These are phyloP conservation scores for Amniculicola lignicola DNA, from an alignment of 495 filamentous ascomycete genomes.

Conservation along the genomic window DNA sequence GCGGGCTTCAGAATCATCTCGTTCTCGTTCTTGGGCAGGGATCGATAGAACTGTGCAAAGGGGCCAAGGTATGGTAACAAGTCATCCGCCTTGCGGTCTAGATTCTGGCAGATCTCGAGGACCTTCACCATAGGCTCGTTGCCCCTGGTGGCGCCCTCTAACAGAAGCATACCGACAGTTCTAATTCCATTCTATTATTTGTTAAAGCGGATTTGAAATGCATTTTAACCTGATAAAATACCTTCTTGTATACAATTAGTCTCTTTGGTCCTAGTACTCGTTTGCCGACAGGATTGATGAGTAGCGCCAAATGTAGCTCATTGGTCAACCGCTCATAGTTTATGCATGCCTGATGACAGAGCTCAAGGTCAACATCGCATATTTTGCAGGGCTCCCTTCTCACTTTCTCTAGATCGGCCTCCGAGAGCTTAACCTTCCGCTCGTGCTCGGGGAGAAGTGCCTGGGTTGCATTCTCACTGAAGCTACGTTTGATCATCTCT, in stretches of 20 bases:
- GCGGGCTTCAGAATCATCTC: slow-evolving; percentile 62
- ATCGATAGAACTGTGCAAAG: slow-evolving; percentile 59
- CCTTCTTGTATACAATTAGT: slow-evolving; percentile 69
- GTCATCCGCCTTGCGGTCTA: slow-evolving; percentile 69
- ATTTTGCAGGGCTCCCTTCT: slow-evolving; percentile 79
- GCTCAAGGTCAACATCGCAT: slow-evolving; percentile 74
- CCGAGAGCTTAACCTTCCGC: slow-evolving; percentile 86
- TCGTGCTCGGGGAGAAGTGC: slow-evolving; percentile 92
- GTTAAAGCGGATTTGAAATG: background rate
- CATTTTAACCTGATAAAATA: slow-evolving; percentile 33
- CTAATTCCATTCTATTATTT: slow-evolving; percentile 67
- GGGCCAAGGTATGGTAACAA: slow-evolving; percentile 71
- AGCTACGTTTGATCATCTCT: slow-evolving; percentile 99
- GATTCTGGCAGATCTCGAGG: slow-evolving; percentile 65
- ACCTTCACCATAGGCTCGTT: slow-evolving; percentile 66
- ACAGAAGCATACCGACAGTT: slow-evolving; percentile 73
- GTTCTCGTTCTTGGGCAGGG: slow-evolving; percentile 49
- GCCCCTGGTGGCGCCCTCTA: slow-evolving; percentile 64
- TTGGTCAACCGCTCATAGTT: slow-evolving; percentile 68
- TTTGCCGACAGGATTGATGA: slow-evolving; percentile 72
- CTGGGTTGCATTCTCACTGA: slow-evolving; percentile 98
- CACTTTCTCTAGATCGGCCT: slow-evolving; percentile 84
- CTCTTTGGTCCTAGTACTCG: slow-evolving; percentile 71
- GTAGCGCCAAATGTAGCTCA: slow-evolving; percentile 68
- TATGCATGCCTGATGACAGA: slow-evolving; percentile 76